Percentiles rank a stretch among this genome's conserved stretches.
phyloP scores from a whole-genome alignment of 78 protist genomes.

The Tieghemostelium lacteum region DNA sequence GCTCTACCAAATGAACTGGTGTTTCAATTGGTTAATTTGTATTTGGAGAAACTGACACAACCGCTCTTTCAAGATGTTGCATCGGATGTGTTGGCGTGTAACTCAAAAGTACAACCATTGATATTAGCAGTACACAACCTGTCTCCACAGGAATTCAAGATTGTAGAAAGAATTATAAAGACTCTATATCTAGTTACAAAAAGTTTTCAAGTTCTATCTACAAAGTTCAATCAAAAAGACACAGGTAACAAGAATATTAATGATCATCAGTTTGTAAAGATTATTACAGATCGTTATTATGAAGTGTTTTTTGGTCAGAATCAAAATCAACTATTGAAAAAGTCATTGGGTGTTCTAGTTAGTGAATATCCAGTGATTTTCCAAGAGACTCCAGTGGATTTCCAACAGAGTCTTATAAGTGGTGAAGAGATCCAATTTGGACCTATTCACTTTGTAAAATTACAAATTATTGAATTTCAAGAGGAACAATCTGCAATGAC shows the following conservation, averaged over 20 bases:
- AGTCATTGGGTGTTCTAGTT: neutral
- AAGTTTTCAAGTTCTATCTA: neutral
- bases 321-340: neutral
- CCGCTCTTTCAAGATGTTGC: neutral
- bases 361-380: neutral
- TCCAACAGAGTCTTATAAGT: neutral
- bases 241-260: neutral
- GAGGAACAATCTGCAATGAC: no score
- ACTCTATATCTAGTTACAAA: neutral
- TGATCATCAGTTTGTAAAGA: neutral
- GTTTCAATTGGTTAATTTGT: neutral
- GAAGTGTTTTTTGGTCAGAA: neutral
- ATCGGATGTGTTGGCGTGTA: neutral
- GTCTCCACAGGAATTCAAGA: neutral
- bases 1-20: neutral
- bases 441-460: neutral
- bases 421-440: slow-evolving; percentile 1
- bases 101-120: neutral
- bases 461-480: neutral
- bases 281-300: neutral
- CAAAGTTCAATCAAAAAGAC: neutral
- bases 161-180: neutral
- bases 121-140: neutral
- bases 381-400: neutral
- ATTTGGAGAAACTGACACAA: neutral